Evolutionary conservation across 768 basidiomycete species (phyloP).

Genomic region (Dacryopinax primogenitus): DNA sequence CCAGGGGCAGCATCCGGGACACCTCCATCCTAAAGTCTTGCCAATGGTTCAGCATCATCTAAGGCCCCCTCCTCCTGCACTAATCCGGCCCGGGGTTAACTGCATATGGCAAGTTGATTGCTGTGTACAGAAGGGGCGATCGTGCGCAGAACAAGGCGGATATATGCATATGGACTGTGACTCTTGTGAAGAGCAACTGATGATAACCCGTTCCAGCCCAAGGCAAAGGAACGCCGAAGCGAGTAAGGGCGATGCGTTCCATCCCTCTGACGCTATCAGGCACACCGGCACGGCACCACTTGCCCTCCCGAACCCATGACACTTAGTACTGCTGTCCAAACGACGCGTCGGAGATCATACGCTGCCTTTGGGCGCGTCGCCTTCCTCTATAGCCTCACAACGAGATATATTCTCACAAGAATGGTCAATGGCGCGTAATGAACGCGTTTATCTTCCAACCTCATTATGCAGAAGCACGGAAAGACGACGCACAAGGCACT

Average conservation of each 20-base stretch:
- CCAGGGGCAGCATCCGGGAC: background rate
- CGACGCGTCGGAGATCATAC: too few relatives aligned
- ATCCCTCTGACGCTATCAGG: background rate
- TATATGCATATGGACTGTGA: background rate
- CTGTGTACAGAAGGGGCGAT: background rate
- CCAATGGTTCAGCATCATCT: background rate
- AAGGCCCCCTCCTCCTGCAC: background rate
- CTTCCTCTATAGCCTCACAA: background rate
- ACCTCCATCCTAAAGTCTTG: too few relatives aligned
- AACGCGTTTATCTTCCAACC: background rate
- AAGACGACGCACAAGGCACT: background rate
- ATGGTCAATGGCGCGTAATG: background rate
- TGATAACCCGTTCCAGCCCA: background rate
- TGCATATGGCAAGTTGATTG: background rate
- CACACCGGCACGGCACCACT: background rate
- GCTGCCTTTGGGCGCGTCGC: background rate
- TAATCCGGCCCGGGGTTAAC: background rate
- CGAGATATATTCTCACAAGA: background rate
- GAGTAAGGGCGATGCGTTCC: background rate
- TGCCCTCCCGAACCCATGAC: too few relatives aligned
- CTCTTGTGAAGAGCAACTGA: background rate
- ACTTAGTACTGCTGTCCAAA: too few relatives aligned
- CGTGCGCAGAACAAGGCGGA: background rate
- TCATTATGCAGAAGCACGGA: background rate
- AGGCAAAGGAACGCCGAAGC: background rate